A percentile compares a stretch with the other conserved stretches of the same genome.
Evolutionary conservation across 305 asterid species (phyloP).

Genomic region (Fraxinus latifolia): DNA sequence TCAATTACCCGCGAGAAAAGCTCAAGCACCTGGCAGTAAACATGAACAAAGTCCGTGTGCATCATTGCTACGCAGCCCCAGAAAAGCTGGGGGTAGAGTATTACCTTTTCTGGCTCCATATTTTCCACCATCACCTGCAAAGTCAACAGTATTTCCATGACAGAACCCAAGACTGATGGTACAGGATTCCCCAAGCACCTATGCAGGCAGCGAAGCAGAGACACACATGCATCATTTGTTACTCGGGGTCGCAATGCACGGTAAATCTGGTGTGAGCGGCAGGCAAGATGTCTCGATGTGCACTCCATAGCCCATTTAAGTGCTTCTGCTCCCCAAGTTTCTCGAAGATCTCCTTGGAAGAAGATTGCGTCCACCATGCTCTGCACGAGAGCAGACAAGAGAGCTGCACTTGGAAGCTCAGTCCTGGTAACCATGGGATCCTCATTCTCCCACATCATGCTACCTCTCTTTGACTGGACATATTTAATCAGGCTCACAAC

Average conservation of each 20-base stretch:
- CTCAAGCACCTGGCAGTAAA: conserved; percentile 95
- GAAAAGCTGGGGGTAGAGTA: conserved; percentile 95
- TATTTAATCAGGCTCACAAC: conserved; percentile 93
- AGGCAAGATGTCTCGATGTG: conserved; percentile 95
- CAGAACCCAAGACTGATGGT: conserved; percentile 88
- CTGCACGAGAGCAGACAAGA: conserved; percentile 93
- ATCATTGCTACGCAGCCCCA: conserved; percentile 99
- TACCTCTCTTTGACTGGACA: conserved; percentile 94
- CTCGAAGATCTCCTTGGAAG: conserved; percentile 98
- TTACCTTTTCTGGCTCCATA: conserved; percentile 98
- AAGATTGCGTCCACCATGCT: conserved; percentile 99
- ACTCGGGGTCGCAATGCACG: conserved; percentile 91
- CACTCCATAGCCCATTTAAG: conserved; percentile 99
- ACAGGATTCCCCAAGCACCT: conserved; percentile 89
- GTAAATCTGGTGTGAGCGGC: conserved; percentile 98
- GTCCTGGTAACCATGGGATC: conserved; percentile 81
- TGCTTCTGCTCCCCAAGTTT: conserved; percentile 98
- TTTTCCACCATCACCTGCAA: conserved; percentile 99
- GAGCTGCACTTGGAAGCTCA: conserved; percentile 97
- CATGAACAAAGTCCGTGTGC: conserved; percentile 97
- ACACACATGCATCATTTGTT: conserved; percentile 90
- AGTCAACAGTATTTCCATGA: conserved; percentile 91
- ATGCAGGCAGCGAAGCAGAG: conserved; percentile 92
- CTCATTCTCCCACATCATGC: conserved; percentile 99
- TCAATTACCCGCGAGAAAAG: conserved; percentile 88